Percentiles rank a stretch among this genome's conserved stretches.
Evolutionary conservation across 1,139 yeast species (phyloP).

Genomic region (Nakaseomyces nivariensis): DNA sequence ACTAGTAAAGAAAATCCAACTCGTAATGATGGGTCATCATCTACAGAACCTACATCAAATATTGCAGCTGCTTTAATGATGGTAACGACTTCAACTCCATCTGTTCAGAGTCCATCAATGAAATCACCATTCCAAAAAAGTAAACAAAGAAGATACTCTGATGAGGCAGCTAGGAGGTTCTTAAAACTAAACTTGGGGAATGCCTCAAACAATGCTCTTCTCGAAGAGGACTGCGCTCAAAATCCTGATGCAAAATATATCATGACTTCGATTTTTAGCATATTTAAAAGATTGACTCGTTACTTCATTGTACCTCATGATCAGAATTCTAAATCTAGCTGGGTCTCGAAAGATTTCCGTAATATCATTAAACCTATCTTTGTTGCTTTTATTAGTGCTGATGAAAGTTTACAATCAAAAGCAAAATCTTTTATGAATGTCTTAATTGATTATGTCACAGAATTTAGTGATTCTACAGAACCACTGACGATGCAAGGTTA

Average conservation of each 20-base stretch:
- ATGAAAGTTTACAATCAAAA: conserved; percentile 1
- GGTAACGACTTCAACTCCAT: conserved; percentile 10
- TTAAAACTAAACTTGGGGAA: conserved; percentile 3
- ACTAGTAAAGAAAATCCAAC: neutral
- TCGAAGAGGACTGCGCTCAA: conserved; percentile 7
- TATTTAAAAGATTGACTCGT: conserved; percentile 20
- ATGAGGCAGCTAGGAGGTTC: conserved; percentile 6
- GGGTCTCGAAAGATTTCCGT: conserved; percentile 18
- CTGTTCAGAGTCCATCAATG: conserved; percentile 2
- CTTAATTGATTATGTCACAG: conserved; percentile 15
- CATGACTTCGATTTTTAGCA: conserved; percentile 23
- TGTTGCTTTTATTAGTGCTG: conserved; percentile 12
- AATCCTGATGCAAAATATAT: conserved; percentile 17
- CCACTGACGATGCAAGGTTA: conserved; percentile 16
- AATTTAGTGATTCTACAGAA: conserved; percentile 12
- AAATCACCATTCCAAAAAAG: conserved; percentile 6
- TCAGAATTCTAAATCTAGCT: conserved; percentile 11
- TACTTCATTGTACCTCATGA: conserved; percentile 19
- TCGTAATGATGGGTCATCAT: neutral
- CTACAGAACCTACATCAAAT: conserved; percentile 1
- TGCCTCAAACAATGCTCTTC: conserved; percentile 1
- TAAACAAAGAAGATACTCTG: conserved; percentile 9
- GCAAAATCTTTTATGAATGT: conserved; percentile 13
- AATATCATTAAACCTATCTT: conserved; percentile 12
- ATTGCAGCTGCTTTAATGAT: conserved; percentile 5